Evolutionary conservation across 805 yeast species (phyloP).

Genomic region (Ogataea ganodermae): DNA sequence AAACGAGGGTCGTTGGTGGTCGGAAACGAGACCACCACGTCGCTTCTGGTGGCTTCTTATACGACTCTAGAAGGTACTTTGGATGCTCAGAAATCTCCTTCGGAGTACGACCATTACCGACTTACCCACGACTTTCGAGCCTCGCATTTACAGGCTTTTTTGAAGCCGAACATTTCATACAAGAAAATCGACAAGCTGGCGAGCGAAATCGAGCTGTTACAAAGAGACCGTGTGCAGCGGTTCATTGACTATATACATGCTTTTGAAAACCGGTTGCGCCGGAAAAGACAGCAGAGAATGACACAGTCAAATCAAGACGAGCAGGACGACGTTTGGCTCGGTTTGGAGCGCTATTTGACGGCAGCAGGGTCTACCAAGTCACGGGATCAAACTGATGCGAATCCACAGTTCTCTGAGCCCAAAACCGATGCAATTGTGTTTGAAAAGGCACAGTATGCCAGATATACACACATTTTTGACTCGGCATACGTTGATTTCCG

Average conservation of each 20-base stretch:
- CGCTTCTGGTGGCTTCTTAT: conserved; percentile 65
- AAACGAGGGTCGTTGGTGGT: conserved; percentile 71
- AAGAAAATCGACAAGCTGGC: conserved; percentile 32
- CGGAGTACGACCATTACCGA: conserved; percentile 57
- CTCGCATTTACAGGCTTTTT: conserved; percentile 54
- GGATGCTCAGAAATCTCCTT: conserved; percentile 54
- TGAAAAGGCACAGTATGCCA: conserved; percentile 75
- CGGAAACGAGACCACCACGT: conserved; percentile 80
- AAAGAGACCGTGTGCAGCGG: conserved; percentile 1
- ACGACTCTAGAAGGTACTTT: conserved; percentile 53
- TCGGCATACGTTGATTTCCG: conserved; percentile 54
- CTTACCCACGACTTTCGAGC: conserved; percentile 46
- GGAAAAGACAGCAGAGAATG: conserved; percentile 4
- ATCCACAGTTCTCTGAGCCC: conserved; percentile 1
- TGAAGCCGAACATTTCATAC: conserved; percentile 74
- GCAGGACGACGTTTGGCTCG: conserved; percentile 61
- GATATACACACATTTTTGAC: conserved; percentile 67
- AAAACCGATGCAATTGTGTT: conserved; percentile 32
- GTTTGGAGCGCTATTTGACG: conserved; percentile 69
- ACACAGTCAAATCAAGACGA: conserved; percentile 13
- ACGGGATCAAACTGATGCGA: conserved; percentile 27
- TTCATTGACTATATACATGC: conserved; percentile 7
- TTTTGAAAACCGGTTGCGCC: conserved; percentile 2
- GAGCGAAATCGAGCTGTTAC: conserved; percentile 7
- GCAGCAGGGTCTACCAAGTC: conserved; percentile 27